A percentile compares a stretch with the other conserved stretches of the same genome.
Conservation (phyloP, 768 basidiomycete genomes). For the Boletus huronensis region DNA sequence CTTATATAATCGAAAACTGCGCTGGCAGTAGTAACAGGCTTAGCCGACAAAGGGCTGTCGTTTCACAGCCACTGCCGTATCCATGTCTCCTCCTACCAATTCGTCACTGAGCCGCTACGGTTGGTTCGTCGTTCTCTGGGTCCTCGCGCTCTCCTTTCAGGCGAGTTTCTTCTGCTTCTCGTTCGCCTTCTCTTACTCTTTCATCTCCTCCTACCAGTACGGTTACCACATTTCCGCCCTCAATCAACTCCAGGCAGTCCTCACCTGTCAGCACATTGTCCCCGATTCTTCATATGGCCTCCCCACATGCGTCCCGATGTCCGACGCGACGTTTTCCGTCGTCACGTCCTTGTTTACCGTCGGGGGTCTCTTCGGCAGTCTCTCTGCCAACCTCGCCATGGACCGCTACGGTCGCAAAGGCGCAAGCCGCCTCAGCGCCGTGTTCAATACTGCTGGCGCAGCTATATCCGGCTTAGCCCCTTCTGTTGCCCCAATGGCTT, state of each 20-base stretch:
- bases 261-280: conserved; percentile 57
- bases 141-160: conserved; percentile 59
- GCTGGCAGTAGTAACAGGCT: too few relatives aligned
- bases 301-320: conserved; percentile 79
- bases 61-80: neutral
- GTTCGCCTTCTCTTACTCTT: neutral
- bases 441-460: conserved; percentile 55
- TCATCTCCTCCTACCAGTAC: conserved; percentile 43
- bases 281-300: conserved; percentile 36
- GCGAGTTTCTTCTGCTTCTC: conserved; percentile 20
- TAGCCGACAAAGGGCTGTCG: too few relatives aligned
- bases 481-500: conserved; percentile 49
- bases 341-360: conserved; percentile 85
- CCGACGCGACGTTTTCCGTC: conserved; percentile 69
- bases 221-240: conserved; percentile 93
- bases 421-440: conserved; percentile 57
- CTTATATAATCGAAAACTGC: too few relatives aligned
- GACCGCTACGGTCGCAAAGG: conserved; percentile 69
- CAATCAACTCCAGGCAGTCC: conserved; percentile 79
- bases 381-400: conserved; percentile 63
- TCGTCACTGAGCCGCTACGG: conserved; percentile 57
- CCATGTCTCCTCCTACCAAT: conserved; percentile 14
- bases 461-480: conserved; percentile 62
- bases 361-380: conserved; percentile 81
- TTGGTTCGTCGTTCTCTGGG: conserved; percentile 64